phyloP scores from a whole-genome alignment of 805 yeast species.

The Pichia sporocuriosa region DNA sequence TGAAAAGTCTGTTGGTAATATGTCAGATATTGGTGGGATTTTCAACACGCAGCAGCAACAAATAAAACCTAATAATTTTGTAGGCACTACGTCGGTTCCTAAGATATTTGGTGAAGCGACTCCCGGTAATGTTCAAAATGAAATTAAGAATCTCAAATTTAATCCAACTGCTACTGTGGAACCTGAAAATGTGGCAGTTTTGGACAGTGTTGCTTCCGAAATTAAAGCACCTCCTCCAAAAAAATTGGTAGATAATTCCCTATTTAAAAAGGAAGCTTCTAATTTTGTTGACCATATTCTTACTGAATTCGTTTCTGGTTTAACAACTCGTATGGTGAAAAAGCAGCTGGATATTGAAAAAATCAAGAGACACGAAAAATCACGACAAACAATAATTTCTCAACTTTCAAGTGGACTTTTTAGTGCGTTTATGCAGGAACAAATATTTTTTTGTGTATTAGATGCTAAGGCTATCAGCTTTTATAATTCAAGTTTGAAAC shows the following conservation, averaged over 20 bases:
- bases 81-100: too few species aligned
- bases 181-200: too few species aligned
- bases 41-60: too few species aligned
- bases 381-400: slow-evolving; percentile 26
- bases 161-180: too few species aligned
- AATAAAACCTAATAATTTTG: too few species aligned
- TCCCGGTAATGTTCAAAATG: too few species aligned
- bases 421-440: slow-evolving; percentile 55
- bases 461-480: slow-evolving; percentile 41
- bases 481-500: slow-evolving; percentile 29
- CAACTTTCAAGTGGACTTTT: slow-evolving; percentile 45
- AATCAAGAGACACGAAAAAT: slow-evolving; percentile 17
- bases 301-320: slow-evolving; percentile 20
- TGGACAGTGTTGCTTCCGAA: too few species aligned
- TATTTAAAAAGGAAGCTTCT: slow-evolving; percentile 27
- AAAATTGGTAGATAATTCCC: slow-evolving; percentile 24
- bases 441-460: slow-evolving; percentile 36
- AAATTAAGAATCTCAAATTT: too few species aligned
- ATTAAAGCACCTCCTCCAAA: slow-evolving; percentile 5
- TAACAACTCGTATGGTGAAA: neutral
- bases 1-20: too few species aligned
- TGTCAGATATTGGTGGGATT: too few species aligned
- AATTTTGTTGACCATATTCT: slow-evolving; percentile 22
- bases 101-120: too few species aligned
- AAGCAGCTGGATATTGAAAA: slow-evolving; percentile 1